Conservation (phyloP, 225 moss, liverwort and hornwort species). For the Marchantia paleacea region DNA sequence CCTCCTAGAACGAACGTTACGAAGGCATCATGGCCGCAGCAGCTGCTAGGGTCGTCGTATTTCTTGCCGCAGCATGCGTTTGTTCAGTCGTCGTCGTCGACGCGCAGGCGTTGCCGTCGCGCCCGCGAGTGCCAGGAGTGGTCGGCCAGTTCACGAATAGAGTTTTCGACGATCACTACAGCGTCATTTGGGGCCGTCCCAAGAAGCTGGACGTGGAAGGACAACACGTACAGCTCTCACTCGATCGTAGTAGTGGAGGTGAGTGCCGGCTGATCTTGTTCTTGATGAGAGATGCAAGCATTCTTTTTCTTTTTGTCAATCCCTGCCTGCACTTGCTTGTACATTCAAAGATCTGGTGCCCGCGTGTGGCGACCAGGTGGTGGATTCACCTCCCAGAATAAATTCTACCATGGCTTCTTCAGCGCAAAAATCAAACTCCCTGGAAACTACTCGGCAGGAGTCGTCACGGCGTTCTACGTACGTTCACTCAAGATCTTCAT, state of each 20-base stretch:
- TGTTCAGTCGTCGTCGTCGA: background rate
- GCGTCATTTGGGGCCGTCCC: constrained; percentile 41
- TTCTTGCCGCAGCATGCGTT: background rate
- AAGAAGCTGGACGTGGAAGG: constrained; percentile 32
- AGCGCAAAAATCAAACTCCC: constrained; percentile 86
- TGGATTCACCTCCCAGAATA: constrained; percentile 72
- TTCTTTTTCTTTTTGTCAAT: background rate
- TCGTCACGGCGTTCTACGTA: constrained; percentile 92
- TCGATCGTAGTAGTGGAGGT: constrained; percentile 28
- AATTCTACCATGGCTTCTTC: constrained; percentile 74
- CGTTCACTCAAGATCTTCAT: background rate
- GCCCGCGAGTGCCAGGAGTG: constrained; percentile 16
- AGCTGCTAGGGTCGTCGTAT: background rate
- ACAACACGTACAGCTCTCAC: constrained; percentile 37
- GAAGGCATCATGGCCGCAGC: background rate
- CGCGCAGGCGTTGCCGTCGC: background rate
- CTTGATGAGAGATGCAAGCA: background rate
- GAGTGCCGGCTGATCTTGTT: background rate
- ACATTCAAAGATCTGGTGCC: background rate
- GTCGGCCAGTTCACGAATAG: constrained; percentile 37
- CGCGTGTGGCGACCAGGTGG: constrained; percentile 50
- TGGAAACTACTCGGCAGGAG: constrained; percentile 79
- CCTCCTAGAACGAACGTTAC: background rate
- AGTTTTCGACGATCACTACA: constrained; percentile 35
- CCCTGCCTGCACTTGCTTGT: background rate